Conservation (phyloP, 2,329 filamentous ascomycete species). For the Fusarium sp. region DNA sequence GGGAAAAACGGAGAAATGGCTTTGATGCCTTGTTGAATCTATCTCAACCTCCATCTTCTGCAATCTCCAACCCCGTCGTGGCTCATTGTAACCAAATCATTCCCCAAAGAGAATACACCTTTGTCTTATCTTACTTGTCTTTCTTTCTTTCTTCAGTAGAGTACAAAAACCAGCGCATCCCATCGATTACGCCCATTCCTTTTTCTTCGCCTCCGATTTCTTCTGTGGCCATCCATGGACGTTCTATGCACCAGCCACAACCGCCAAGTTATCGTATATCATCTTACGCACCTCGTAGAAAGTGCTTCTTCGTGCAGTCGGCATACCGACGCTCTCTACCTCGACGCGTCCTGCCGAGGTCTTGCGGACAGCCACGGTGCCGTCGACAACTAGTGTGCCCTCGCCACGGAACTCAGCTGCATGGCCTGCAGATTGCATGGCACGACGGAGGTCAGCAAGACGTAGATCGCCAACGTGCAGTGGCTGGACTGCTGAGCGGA, state of each 20-base stretch:
- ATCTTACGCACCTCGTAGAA: constrained; percentile 90
- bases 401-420: constrained; percentile 93
- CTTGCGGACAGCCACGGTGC: constrained; percentile 88
- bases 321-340: constrained; percentile 77
- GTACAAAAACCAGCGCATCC: constrained; percentile 20
- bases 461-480: constrained; percentile 94
- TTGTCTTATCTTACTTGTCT: not conserved
- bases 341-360: constrained; percentile 87
- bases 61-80: not conserved
- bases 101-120: constrained; percentile 22
- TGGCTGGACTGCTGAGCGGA: constrained; percentile 82
- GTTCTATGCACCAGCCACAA: constrained; percentile 77
- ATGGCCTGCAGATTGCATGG: constrained; percentile 85
- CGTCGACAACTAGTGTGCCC: constrained; percentile 89
- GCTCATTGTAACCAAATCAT: constrained; percentile 15
- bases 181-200: constrained; percentile 22
- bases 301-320: constrained; percentile 62
- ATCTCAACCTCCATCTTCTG: not conserved
- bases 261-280: constrained; percentile 93
- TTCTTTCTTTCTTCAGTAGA: not conserved
- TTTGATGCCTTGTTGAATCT: constrained; percentile 7
- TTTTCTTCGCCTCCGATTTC: not conserved
- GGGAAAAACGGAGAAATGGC: not conserved
- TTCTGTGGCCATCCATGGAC: not conserved
- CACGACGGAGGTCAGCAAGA: constrained; percentile 84